A percentile compares a stretch with the other conserved stretches of the same genome.
Conservation (phyloP, 371 early-diverging fungal genomes). For the Zopfochytrium polystomum region DNA sequence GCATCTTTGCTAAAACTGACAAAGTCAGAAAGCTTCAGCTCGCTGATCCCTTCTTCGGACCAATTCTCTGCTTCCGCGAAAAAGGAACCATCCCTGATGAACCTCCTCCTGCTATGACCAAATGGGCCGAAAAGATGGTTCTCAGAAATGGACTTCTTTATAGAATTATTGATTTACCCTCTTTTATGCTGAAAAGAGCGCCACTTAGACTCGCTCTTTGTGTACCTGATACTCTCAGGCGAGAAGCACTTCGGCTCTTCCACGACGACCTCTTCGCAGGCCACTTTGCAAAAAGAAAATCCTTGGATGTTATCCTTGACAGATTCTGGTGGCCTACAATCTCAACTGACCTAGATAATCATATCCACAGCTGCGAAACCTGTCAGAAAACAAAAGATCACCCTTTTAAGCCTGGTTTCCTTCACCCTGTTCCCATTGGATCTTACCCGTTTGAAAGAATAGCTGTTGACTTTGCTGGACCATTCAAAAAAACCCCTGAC, state of each 20-base stretch:
- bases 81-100: neutral
- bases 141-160: conserved; percentile 6
- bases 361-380: conserved; percentile 1
- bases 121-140: conserved; percentile 6
- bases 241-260: neutral
- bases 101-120: no score
- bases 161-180: neutral
- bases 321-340: conserved; percentile 21
- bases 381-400: conserved; percentile 11
- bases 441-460: conserved; percentile 4
- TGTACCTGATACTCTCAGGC: conserved; percentile 6
- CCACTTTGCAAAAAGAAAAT: no score
- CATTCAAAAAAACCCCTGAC: neutral
- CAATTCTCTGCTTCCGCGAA: conserved; percentile 2
- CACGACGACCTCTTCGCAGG: no score
- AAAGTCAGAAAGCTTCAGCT: conserved; percentile 10
- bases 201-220: conserved; percentile 10
- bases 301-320: conserved; percentile 3
- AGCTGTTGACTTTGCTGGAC: conserved; percentile 14
- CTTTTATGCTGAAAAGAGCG: neutral
- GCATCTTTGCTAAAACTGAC: no score
- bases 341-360: neutral
- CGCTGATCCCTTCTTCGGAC: conserved; percentile 2
- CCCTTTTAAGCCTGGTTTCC: neutral
- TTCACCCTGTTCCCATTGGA: conserved; percentile 15